Percentiles rank a stretch among this genome's conserved stretches.
Evolutionary conservation across 352 stramenopile species (phyloP).

Genomic region (Pythium aristosporum): DNA sequence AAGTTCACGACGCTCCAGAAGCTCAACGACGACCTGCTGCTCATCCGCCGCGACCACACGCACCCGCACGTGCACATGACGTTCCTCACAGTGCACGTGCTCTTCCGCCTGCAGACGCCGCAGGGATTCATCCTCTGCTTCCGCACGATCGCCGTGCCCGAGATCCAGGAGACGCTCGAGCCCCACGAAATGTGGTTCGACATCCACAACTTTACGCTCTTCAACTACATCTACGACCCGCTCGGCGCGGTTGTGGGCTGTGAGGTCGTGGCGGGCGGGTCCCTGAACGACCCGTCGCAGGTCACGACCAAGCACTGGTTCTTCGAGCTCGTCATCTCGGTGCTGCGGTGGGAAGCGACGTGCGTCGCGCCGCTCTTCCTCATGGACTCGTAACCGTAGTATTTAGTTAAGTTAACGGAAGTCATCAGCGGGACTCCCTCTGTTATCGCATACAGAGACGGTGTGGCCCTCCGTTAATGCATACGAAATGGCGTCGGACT

Average conservation of each 20-base stretch:
- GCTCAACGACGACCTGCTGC: slow-evolving; percentile 51
- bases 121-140: slow-evolving; percentile 61
- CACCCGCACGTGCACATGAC: slow-evolving; percentile 40
- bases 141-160: slow-evolving; percentile 50
- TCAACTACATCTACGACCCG: slow-evolving; percentile 50
- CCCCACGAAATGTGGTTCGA: slow-evolving; percentile 62
- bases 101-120: slow-evolving; percentile 58
- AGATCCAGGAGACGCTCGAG: slow-evolving; percentile 41
- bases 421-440: neutral
- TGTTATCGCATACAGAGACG: neutral
- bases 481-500: neutral
- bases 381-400: slow-evolving; percentile 1
- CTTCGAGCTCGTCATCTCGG: slow-evolving; percentile 63
- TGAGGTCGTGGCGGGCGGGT: slow-evolving; percentile 54
- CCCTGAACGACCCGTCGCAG: slow-evolving; percentile 48
- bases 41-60: slow-evolving; percentile 58
- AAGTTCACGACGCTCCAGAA: slow-evolving; percentile 51
- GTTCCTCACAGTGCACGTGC: slow-evolving; percentile 58
- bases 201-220: slow-evolving; percentile 62
- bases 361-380: slow-evolving; percentile 30
- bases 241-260: slow-evolving; percentile 36
- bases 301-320: slow-evolving; percentile 59
- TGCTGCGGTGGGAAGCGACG: slow-evolving; percentile 51
- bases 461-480: neutral
- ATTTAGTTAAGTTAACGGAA: neutral